Evolutionary conservation across 2,329 filamentous ascomycete genomes (phyloP), one percentile per base, ranked within the genome.

Genomic region (Endothia cerciana): DNA sequence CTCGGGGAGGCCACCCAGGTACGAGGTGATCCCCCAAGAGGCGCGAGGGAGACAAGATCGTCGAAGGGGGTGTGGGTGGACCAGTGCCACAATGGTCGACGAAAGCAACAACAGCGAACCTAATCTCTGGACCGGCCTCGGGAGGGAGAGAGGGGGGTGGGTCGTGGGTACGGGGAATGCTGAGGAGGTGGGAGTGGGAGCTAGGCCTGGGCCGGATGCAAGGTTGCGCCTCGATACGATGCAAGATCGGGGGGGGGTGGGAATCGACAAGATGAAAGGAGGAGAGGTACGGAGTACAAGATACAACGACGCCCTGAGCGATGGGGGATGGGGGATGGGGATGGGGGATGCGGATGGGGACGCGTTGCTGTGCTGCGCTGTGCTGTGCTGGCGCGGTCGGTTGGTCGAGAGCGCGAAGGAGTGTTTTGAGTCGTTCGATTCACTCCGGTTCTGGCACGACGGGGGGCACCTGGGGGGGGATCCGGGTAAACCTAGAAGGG

Each of bases 51-150:
- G 43, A 25, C 41, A 17, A 60, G 28, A 47, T 8, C 7, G 59
- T 25, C 22, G 19, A 7, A 51, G 58, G 49, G 61, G 49, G 61
- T 38, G 60, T 62, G 60, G 13, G 65, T 67, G 65, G 65, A 63
- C 58, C 65, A 65, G 65, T 65, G 47, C 65, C 63, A 67, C 65
- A 62, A 45, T 49, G 30, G 49, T 33, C n/a, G 57, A 33, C 25
- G 57, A 36, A 45, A 60, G 17, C 57, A 57, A 49, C 65, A 60
- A 58, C 65, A 60, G 53, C 36, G 62, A 62, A 61, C 65, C 65
- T 66, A 66, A 66, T 60, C 61, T 63, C 63, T 55, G 25, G 64
- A 33, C 30, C 11, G 25, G 15, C 33, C 33, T 10, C 33, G 6
- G 33, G 47, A 28, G 53, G 15, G 25, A n/a, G 45, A n/a, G 60